These are phyloP conservation scores for Dicorynia guianensis DNA, from an alignment of 306 rosid species.

Conservation along the genomic window DNA sequence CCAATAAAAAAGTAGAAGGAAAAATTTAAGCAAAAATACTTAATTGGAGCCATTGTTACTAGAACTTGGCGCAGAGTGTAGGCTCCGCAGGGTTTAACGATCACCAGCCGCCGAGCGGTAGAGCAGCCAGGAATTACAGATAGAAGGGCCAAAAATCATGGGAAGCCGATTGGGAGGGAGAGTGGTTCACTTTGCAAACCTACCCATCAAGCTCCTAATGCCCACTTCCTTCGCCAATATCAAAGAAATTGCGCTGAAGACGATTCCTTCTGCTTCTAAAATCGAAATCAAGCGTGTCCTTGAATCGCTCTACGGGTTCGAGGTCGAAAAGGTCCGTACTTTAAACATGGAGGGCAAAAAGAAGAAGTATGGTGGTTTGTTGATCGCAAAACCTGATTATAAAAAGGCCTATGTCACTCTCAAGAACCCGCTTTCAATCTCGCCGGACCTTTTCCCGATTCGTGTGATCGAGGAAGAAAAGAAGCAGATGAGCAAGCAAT, in stretches of 20 bases:
- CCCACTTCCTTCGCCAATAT: conserved; percentile 58
- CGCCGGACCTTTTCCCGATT: conserved; percentile 57
- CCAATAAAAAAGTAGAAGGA: too few species aligned
- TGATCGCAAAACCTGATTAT: conserved; percentile 77
- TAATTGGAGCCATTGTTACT: too few species aligned
- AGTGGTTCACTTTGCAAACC: conserved; percentile 64
- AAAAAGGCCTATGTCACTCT: conserved; percentile 92
- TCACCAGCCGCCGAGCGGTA: not conserved
- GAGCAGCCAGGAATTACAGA: not conserved
- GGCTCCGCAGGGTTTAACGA: not conserved
- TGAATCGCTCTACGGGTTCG: conserved; percentile 70
- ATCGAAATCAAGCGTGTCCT: conserved; percentile 75
- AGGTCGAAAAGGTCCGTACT: conserved; percentile 81
- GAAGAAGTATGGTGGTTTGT: conserved; percentile 65
- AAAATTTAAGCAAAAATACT: too few species aligned
- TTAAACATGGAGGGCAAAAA: conserved; percentile 86
- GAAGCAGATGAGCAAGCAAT: conserved; percentile 53
- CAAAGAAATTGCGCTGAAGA: conserved; percentile 77
- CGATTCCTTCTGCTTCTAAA: conserved; percentile 86
- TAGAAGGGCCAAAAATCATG: conserved; percentile 40
- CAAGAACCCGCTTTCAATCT: conserved; percentile 59
- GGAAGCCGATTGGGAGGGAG: conserved; percentile 69
- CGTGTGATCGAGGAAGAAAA: conserved; percentile 53
- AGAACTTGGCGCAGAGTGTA: not conserved
- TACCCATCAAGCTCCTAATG: conserved; percentile 75